phyloP scores from a whole-genome alignment of 805 yeast species.

The Saccharomyces kudriavzevii region DNA sequence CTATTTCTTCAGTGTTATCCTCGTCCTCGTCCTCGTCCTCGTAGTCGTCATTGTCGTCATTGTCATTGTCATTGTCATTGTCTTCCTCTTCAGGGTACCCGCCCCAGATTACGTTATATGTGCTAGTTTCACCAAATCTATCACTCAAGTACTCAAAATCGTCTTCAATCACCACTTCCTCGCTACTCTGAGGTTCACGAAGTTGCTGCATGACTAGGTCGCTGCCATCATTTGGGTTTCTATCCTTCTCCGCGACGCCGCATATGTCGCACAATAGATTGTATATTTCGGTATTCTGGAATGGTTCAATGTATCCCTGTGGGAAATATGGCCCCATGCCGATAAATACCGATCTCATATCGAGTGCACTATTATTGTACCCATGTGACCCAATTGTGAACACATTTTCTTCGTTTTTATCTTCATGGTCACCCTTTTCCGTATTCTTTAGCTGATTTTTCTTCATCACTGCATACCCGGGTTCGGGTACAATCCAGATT shows the following conservation, averaged over 20 bases:
- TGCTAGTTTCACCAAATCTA: constrained; percentile 10
- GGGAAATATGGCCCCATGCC: constrained; percentile 75
- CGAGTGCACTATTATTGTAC: constrained; percentile 62
- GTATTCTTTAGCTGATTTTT: constrained; percentile 38
- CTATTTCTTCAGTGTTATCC: neutral
- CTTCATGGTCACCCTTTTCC: constrained; percentile 13
- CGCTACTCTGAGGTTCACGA: neutral
- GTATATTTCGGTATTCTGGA: constrained; percentile 66
- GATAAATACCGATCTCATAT: constrained; percentile 78
- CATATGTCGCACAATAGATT: constrained; percentile 64
- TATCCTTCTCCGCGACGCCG: constrained; percentile 39
- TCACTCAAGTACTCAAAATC: constrained; percentile 19
- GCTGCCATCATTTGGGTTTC: constrained; percentile 10
- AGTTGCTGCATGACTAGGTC: constrained; percentile 2
- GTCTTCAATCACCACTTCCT: constrained; percentile 47
- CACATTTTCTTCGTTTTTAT: constrained; percentile 8
- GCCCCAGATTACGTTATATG: constrained; percentile 23
- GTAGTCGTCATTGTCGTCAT: constrained; percentile 15
- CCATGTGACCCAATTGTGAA: constrained; percentile 64
- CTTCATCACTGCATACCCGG: constrained; percentile 71
- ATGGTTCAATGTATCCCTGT: constrained; percentile 41
- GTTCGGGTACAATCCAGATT: constrained; percentile 73
- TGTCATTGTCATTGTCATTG: constrained; percentile 11
- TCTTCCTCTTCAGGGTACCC: constrained; percentile 6
- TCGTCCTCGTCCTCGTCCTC: constrained; percentile 10